Evolutionary conservation across 1,284 basidiomycete genomes (phyloP).

Genomic region (Puccinia novopanici): DNA sequence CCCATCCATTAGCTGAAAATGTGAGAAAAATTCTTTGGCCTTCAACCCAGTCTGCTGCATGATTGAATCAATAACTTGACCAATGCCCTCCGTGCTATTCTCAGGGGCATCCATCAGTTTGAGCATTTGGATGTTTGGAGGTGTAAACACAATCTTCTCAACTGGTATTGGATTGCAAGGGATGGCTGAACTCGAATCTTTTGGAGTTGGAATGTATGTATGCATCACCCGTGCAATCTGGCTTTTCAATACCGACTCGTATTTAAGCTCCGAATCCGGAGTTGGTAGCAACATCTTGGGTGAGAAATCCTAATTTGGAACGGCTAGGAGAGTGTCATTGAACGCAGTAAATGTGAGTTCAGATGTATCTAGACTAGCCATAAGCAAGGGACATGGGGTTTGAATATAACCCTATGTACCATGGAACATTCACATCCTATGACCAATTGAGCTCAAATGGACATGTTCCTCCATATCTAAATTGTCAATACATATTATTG

Average conservation of each 20-base stretch:
- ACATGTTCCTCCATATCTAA: conserved; percentile 3
- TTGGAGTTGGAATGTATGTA: neutral
- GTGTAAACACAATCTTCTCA: neutral
- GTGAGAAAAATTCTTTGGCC: neutral
- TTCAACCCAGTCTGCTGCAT: neutral
- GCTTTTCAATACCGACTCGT: neutral
- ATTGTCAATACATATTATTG: conserved; percentile 22
- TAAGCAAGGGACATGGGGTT: neutral
- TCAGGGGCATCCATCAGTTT: conserved; percentile 26
- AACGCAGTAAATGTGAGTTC: neutral
- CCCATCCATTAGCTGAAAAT: conserved; percentile 16
- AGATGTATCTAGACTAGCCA: neutral
- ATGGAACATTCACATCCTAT: neutral
- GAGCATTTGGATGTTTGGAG: conserved; percentile 1
- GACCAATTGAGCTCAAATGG: neutral
- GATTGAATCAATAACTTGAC: too few species aligned
- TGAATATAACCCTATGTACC: conserved; percentile 20
- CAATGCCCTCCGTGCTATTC: conserved; percentile 12
- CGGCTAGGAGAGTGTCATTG: neutral
- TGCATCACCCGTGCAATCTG: neutral
- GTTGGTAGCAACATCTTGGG: neutral
- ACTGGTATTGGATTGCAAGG: neutral
- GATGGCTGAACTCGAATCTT: neutral
- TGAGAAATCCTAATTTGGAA: neutral
- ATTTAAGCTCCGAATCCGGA: neutral